Evolutionary conservation across 2,329 filamentous ascomycete genomes (phyloP), one percentile per base, ranked within the genome.

Genomic region (Cytospora piceicola): DNA sequence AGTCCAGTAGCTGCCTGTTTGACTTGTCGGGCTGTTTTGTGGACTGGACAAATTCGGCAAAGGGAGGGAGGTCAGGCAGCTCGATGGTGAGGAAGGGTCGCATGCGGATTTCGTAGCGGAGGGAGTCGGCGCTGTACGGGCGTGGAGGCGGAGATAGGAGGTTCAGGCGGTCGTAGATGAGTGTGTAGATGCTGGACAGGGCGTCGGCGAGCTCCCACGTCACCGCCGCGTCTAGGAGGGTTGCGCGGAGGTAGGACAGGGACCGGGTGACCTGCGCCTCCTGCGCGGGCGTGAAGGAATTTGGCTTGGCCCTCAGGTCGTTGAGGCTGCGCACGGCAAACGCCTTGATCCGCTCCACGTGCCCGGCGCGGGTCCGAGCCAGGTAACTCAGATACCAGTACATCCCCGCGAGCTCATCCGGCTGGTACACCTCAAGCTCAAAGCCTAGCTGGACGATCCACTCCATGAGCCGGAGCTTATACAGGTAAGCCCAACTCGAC

Each of bases 391-490:
- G 80, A 75, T 97, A 93, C 88, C 91, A 95, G 76, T 98, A 98
- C 91, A 97, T 96, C 29, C 88, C 88, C 0, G 88, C 85, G 12
- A 95, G 82, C 76, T 99, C 95, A 75, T 96, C 90, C 0, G 88
- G 84, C 61, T 94, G 88, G 76, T 98, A 98, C 12, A 97, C 86
- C 53, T 94, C 90, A 15, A 97, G 88, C 77, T 99, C 95, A 75
- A 99, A 98, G 15, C 96, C 95, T 36, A 97, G 87, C 73, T 97
- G 91, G 20, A 97, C 84, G 55, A 96, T 90, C 82, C 89, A 90
- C 74, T 94, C 90, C 84, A 97, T 92, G 72, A 94, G 87, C 34
- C 86, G 87, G n/a, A 97, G 83, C 76, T 97, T 98, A 77, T 96
- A 92, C 67, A 94, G 85, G 72, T 94, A 96, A 0, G 89, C 87